Evolutionary conservation across 768 basidiomycete species (phyloP).

Genomic region (Nidularia pulvinata): DNA sequence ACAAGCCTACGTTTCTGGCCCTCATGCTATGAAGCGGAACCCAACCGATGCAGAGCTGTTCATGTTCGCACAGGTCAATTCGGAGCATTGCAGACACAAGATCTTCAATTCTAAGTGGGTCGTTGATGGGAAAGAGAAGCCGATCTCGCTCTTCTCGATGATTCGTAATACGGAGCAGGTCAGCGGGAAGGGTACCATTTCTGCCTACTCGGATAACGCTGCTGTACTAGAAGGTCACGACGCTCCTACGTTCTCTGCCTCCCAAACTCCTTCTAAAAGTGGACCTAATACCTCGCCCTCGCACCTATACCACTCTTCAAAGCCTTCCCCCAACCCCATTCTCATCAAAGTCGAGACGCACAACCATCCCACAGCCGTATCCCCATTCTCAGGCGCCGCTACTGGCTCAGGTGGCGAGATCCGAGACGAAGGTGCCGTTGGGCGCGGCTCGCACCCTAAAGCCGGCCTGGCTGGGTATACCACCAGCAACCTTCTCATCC

Average conservation of each 20-base stretch:
- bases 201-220: slow-evolving; percentile 98
- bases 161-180: slow-evolving; percentile 93
- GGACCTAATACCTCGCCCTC: slow-evolving; percentile 16
- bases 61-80: slow-evolving; percentile 99
- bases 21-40: slow-evolving; percentile 68
- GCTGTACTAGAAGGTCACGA: slow-evolving; percentile 85
- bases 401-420: slow-evolving; percentile 99
- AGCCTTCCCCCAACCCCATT: slow-evolving; percentile 77
- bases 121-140: slow-evolving; percentile 66
- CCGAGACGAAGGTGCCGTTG: slow-evolving; percentile 96
- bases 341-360: slow-evolving; percentile 99
- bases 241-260: slow-evolving; percentile 74
- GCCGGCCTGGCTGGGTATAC: slow-evolving; percentile 94
- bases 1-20: slow-evolving; percentile 80
- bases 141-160: slow-evolving; percentile 91
- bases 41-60: slow-evolving; percentile 98
- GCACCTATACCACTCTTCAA: slow-evolving; percentile 51
- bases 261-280: slow-evolving; percentile 13
- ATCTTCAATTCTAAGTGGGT: slow-evolving; percentile 99
- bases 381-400: slow-evolving; percentile 97
- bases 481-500: slow-evolving; percentile 91
- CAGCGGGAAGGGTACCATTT: slow-evolving; percentile 78
- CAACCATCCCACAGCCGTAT: slow-evolving; percentile 98
- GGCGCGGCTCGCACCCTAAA: slow-evolving; percentile 94
- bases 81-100: slow-evolving; percentile 99